These are phyloP conservation scores for Quercus alba DNA, from an alignment of 306 rosid genomes.

Conservation along the genomic window DNA sequence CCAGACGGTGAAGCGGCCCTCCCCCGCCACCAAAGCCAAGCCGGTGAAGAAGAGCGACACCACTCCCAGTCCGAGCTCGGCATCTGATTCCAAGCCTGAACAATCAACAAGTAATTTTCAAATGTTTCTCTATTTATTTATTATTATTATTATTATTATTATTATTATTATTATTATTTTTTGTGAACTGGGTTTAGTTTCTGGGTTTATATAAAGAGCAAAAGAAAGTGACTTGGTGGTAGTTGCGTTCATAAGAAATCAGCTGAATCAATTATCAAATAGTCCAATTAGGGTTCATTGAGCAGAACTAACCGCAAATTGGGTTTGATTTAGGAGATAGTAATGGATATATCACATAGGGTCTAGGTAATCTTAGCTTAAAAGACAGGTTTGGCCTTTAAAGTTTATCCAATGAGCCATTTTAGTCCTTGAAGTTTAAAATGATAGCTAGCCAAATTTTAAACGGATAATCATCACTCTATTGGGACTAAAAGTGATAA, in stretches of 20 bases:
- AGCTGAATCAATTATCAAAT: not conserved
- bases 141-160: not conserved
- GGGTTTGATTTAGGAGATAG: too few relatives aligned
- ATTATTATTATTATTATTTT: not conserved
- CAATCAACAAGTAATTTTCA: constrained; percentile 39
- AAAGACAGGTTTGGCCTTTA: too few relatives aligned
- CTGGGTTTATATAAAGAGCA: not conserved
- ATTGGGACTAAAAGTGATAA: too few relatives aligned
- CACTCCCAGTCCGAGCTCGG: constrained; percentile 27
- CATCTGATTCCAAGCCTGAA: constrained; percentile 23
- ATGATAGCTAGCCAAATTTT: too few relatives aligned
- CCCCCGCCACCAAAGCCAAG: constrained; percentile 31
- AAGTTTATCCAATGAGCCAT: too few relatives aligned
- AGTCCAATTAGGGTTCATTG: not conserved
- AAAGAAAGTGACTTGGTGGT: not conserved
- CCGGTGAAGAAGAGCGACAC: constrained; percentile 43
- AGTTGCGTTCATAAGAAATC: not conserved
- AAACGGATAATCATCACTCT: too few relatives aligned
- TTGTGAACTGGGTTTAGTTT: not conserved
- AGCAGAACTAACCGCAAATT: not conserved
- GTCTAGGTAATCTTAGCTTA: too few relatives aligned
- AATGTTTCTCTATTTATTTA: not conserved
- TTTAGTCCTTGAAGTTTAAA: too few relatives aligned
- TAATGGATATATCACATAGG: too few relatives aligned
- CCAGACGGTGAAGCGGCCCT: constrained; percentile 29